phyloP scores from a whole-genome alignment of 345 rosid genomes.

The Camelina neglecta region DNA sequence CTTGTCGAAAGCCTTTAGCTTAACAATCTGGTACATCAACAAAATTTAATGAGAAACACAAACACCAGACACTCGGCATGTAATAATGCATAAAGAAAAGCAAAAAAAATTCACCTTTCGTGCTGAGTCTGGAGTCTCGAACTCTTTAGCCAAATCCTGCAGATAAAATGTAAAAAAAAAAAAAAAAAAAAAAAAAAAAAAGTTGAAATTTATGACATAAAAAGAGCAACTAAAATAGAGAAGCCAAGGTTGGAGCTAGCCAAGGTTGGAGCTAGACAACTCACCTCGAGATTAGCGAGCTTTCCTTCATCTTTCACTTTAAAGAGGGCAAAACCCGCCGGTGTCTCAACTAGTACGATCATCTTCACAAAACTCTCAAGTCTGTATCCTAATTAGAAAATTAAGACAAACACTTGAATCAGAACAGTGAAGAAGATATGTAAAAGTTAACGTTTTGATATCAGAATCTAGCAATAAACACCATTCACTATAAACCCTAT shows the following conservation, averaged over 20 bases:
- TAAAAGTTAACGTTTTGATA: conserved; percentile 20
- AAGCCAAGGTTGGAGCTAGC: too few species aligned
- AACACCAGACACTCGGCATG: not conserved
- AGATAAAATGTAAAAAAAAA: not conserved
- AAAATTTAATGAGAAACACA: conserved; percentile 5
- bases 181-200: not conserved
- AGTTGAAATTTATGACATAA: not conserved
- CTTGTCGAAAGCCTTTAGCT: conserved; percentile 73
- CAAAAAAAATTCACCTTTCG: conserved; percentile 55
- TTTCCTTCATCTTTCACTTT: conserved; percentile 75
- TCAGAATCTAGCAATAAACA: not conserved
- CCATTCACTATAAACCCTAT: not conserved
- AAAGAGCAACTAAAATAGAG: not conserved
- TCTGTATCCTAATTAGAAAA: not conserved
- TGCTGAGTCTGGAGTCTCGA: conserved; percentile 58
- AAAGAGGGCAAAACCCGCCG: conserved; percentile 65
- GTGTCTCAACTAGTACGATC: conserved; percentile 36
- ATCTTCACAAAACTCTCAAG: conserved; percentile 28
- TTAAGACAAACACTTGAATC: not conserved
- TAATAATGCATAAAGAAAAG: too few species aligned
- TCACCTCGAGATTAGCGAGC: conserved; percentile 73
- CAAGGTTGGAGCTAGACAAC: not conserved
- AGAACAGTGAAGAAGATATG: not conserved
- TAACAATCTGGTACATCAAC: conserved; percentile 55
- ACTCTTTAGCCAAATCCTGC: conserved; percentile 71